Evolutionary conservation across 495 filamentous ascomycete genomes (phyloP), one percentile per base, ranked within the genome.

Genomic region (Penicillium odoratum): DNA sequence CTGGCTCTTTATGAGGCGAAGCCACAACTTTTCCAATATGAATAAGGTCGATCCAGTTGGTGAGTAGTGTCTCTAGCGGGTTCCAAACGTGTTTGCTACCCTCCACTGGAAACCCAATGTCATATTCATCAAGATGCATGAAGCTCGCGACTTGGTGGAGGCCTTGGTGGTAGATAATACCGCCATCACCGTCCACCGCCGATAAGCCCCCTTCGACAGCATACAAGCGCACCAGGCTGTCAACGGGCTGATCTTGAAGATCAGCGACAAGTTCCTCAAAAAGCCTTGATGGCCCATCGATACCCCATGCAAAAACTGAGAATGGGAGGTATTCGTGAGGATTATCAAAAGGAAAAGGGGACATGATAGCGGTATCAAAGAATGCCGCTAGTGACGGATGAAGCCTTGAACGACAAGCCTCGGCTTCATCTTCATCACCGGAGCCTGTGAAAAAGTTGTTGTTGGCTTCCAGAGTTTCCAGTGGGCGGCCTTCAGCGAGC

Each of bases 41-140:
- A 48, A 74, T 58, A 31, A 70, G 50, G 9, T 59, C 42, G 38
- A 73, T 68, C 71, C 71, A 76, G 48, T 74, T 61, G 49, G 59
- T 55, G 34, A 76, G 65, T 1, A 76, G 46, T 6, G 68, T 76
- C 65, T 76, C 73, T 13, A 76, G 64, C 5, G 73, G 65, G 48
- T 67, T 58, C 69, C 71, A 76, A 16, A 71, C 46, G 16, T 70
- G 46, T 26, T 38, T n/a, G 46, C 56, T 18, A 42, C 31, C 56
- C 31, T 59, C 47, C 10, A 62, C 56, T 59, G 51, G 57, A 50
- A 59, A 59, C 30, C 46, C 57, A 13, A 21, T n/a, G 51, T 45
- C 45, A 51, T 45, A 59, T 7, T 28, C 33, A 59, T 59, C 51
- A 51, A 46, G 28, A 59, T 51, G 16, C 57, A 59, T 59, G 57